Evolutionary conservation across 2,329 filamentous ascomycete species (phyloP).

Genomic region (Rhexocercosporidium sp.): DNA sequence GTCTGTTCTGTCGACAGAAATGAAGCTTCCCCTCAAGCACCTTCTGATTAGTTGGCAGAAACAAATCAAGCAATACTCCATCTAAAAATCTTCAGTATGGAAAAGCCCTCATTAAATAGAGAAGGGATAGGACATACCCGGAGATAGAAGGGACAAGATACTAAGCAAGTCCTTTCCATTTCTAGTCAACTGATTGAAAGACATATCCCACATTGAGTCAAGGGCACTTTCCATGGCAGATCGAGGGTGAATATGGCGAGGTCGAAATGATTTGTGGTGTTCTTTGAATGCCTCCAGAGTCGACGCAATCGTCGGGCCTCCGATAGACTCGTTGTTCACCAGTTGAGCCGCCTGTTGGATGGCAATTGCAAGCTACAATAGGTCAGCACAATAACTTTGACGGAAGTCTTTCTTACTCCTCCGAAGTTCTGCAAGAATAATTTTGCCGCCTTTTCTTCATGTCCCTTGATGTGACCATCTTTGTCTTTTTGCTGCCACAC

Average conservation of each 20-base stretch:
- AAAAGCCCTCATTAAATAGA: not conserved
- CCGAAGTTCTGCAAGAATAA: not conserved
- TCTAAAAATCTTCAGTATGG: constrained; percentile 14
- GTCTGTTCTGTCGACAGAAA: constrained; percentile 25
- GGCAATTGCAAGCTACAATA: constrained; percentile 22
- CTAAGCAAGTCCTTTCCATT: constrained; percentile 22
- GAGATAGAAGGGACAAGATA: constrained; percentile 27
- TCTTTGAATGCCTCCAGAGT: constrained; percentile 24
- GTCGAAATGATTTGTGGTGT: constrained; percentile 17
- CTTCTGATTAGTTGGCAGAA: constrained; percentile 28
- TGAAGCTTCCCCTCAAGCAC: constrained; percentile 27
- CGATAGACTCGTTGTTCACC: constrained; percentile 18
- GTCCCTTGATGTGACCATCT: not conserved
- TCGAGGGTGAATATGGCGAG: constrained; percentile 2
- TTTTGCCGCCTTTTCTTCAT: not conserved
- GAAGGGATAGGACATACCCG: constrained; percentile 8
- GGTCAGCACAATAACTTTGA: not conserved
- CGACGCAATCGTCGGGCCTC: constrained; percentile 17
- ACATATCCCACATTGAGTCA: constrained; percentile 31
- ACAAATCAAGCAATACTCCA: constrained; percentile 28
- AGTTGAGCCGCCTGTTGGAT: constrained; percentile 26
- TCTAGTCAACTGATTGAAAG: constrained; percentile 21
- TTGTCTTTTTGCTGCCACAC: constrained; percentile 12
- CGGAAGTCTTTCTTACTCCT: not conserved
- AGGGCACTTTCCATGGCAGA: constrained; percentile 19